phyloP scores from a whole-genome alignment of 768 basidiomycete species.

The Trametes cubensis region DNA sequence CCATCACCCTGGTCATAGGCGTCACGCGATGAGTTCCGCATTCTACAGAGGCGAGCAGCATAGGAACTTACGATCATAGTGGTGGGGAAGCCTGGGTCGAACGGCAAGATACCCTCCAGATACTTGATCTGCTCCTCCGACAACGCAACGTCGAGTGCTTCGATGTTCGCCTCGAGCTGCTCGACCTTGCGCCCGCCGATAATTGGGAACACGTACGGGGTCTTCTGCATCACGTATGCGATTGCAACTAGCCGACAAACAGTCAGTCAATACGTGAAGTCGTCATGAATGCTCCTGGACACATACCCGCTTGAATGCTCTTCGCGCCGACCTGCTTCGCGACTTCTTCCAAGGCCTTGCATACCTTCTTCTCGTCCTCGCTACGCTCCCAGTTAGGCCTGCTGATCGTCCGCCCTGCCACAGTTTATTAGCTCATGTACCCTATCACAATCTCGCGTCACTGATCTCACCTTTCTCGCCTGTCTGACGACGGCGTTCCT shows the following conservation, averaged over 20 bases:
- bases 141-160: conserved; percentile 50
- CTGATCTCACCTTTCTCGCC: conserved; percentile 29
- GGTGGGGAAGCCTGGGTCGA: conserved; percentile 50
- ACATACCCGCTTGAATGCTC: conserved; percentile 21
- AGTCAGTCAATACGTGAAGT: background rate
- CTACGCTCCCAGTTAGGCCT: conserved; percentile 47
- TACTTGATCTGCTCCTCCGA: conserved; percentile 47
- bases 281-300: background rate
- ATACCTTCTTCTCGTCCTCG: conserved; percentile 46
- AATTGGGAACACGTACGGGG: conserved; percentile 44
- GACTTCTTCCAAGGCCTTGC: conserved; percentile 51
- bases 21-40: background rate
- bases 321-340: conserved; percentile 49
- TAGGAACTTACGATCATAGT: conserved; percentile 27
- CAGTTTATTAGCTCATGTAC: background rate
- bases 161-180: conserved; percentile 51
- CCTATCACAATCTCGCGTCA: background rate
- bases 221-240: conserved; percentile 57
- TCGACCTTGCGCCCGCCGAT: conserved; percentile 56
- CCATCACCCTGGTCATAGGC: conserved; percentile 28
- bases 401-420: conserved; percentile 37
- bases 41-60: no score
- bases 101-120: conserved; percentile 45
- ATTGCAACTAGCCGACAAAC: conserved; percentile 43
- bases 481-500: conserved; percentile 27